Conservation (phyloP, 164 flowering plant genomes). For the Umbellularia californica region DNA sequence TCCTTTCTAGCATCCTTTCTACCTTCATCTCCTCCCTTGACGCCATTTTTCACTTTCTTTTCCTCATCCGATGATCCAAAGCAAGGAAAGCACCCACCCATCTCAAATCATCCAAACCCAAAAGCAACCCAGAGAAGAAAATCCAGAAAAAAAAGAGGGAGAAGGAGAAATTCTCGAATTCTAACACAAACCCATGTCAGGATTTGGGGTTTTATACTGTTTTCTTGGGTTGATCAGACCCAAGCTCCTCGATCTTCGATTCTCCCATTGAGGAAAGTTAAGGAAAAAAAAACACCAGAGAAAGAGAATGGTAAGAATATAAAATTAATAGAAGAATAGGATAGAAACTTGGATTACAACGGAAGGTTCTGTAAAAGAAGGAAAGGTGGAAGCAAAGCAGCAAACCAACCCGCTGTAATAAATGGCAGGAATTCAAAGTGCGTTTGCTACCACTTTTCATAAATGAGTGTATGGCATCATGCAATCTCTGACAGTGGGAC, state of each 20-base stretch:
- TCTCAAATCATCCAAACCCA: constrained; percentile 12
- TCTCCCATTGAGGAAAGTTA: background rate
- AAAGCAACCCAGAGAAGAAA: background rate
- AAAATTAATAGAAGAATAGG: background rate
- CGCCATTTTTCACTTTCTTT: constrained; percentile 19
- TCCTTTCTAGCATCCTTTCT: constrained; percentile 24
- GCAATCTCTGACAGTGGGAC: no score
- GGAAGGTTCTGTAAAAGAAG: background rate
- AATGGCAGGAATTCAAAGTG: background rate
- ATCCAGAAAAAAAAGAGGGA: background rate
- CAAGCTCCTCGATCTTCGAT: background rate
- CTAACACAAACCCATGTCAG: constrained; percentile 1
- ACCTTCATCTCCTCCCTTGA: constrained; percentile 20
- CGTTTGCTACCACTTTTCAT: background rate
- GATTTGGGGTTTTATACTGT: background rate
- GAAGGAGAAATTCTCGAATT: background rate
- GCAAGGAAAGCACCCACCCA: constrained; percentile 44
- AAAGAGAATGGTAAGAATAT: background rate
- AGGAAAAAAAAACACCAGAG: background rate
- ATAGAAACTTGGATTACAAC: background rate
- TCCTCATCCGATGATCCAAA: constrained; percentile 33
- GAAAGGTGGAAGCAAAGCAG: background rate
- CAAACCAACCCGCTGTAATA: background rate
- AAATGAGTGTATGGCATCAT: no score
- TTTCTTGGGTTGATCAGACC: background rate